These are phyloP conservation scores for Leishmania braziliensis DNA, from an alignment of 208 protist species.

Conservation along the genomic window DNA sequence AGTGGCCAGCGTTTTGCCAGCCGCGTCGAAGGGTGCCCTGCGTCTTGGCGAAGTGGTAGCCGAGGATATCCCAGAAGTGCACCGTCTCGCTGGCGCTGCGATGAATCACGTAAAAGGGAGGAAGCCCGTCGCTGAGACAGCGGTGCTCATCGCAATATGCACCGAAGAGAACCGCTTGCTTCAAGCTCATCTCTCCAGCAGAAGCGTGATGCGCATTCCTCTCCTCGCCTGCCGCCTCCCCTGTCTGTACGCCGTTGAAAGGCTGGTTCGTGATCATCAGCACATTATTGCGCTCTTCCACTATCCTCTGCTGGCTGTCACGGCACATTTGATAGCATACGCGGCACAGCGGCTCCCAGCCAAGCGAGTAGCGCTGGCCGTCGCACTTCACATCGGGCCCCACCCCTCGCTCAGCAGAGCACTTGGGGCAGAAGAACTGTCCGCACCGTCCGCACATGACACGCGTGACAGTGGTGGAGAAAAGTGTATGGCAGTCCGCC, in stretches of 20 bases:
- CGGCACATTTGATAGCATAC: conserved; percentile 55
- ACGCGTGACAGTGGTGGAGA: conserved; percentile 41
- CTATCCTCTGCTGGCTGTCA: conserved; percentile 25
- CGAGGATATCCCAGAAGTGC: conserved; percentile 21
- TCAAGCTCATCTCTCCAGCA: conserved; percentile 22
- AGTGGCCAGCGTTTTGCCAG: conserved; percentile 28
- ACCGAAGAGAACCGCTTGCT: conserved; percentile 36
- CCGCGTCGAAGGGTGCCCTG: conserved; percentile 21
- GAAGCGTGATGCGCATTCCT: conserved; percentile 5
- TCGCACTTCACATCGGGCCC: conserved; percentile 45
- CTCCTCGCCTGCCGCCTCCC: conserved; percentile 8
- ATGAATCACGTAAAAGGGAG: conserved; percentile 33
- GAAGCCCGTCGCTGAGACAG: conserved; percentile 31
- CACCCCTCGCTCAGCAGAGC: conserved; percentile 50
- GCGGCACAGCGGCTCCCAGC: conserved; percentile 66
- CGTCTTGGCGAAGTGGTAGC: conserved; percentile 27
- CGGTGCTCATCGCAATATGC: conserved; percentile 24
- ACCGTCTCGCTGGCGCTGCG: conserved; percentile 16
- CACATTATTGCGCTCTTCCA: conserved; percentile 19
- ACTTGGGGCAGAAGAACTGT: conserved; percentile 70
- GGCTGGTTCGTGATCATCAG: conserved; percentile 18
- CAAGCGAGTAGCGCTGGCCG: conserved; percentile 40
- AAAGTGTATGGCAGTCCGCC: conserved; percentile 40
- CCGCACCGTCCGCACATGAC: conserved; percentile 77
- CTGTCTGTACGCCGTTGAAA: neutral